Evolutionary conservation across 1,139 yeast species (phyloP), one percentile per base, ranked within the genome.

Genomic region (Debaryomyces nepalensis): DNA sequence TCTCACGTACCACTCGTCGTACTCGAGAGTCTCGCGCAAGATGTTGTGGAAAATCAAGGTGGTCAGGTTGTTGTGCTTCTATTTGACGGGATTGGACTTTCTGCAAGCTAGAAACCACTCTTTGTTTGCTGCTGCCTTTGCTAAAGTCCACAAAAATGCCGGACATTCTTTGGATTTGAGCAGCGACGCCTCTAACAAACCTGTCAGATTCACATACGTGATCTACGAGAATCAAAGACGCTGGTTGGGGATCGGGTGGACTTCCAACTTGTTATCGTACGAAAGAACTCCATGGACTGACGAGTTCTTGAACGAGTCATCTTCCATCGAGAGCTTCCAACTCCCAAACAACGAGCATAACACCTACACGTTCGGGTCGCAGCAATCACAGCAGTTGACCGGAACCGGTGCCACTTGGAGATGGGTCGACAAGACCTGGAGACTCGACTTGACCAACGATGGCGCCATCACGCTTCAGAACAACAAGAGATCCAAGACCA

Each of bases 221-320:
- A 74, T 93, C n/a, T 90, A 84, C 64, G 99, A 93, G 63, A 93
- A 93, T 62, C 99, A 93, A 66, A 81, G 99, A 58, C 82, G 95
- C 55, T 93, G 99, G 99, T 73, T 93, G 35, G 99, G 98, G 8
- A 88, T 93, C 55, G 99, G 99, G 9, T 93, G 99, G 99, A 91
- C 99, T 0, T 75, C 95, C 6, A 90, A 90, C 58, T 73, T 93
- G 59, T 73, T 93, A 48, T 85, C 96, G 26, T 93, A 93, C 61
- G 99, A 93, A 63, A 78, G 99, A 57, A 82, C 96, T 0, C 86
- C 97, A 2, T 93, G 97, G 97, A 91, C 98, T 0, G 99, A 93
- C 62, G 97, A 91, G 63, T 90, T 90, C 57, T 72, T 90, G 47
- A 91, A 91, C 61, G 96, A 90, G 58, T 79, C 91, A 1, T 81